phyloP scores from a whole-genome alignment of 495 filamentous ascomycete species.

The Bryoglossum gracile region DNA sequence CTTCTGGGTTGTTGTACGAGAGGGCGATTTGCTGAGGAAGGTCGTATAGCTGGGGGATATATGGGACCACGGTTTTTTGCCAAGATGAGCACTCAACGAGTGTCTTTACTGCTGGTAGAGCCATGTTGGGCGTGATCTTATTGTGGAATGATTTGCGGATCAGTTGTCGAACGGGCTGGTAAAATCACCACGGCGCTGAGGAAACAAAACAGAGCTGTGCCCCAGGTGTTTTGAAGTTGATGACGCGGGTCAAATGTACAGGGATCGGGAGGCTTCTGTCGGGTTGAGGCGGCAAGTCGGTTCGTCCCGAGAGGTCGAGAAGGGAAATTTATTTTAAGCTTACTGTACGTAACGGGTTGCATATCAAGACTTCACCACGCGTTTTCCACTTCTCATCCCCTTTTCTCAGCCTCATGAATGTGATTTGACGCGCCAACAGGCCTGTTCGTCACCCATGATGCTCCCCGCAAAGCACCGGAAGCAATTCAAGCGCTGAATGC shows the following conservation, averaged over 20 bases:
- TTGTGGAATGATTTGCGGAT: not conserved
- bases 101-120: conserved; percentile 60
- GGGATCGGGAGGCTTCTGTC: not conserved
- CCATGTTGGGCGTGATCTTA: conserved; percentile 37
- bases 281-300: not conserved
- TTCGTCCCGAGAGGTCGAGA: not conserved
- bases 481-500: not conserved
- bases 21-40: conserved; percentile 57
- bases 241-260: not conserved
- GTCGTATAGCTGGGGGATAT: conserved; percentile 66
- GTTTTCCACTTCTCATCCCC: not conserved
- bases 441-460: not conserved
- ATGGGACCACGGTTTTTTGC: conserved; percentile 61
- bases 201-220: too few species aligned
- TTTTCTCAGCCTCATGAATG: not conserved
- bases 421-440: not conserved
- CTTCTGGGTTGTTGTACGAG: conserved; percentile 45
- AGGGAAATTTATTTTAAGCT: too few species aligned
- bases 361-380: not conserved
- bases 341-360: too few species aligned
- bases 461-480: not conserved
- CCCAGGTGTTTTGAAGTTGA: not conserved
- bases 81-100: conserved; percentile 68
- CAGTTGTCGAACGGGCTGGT: too few species aligned
- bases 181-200: too few species aligned